Percentiles rank a stretch among this genome's conserved stretches.
phyloP scores from a whole-genome alignment of 106 monocot genomes.

The Platanthera guangdongensis region DNA sequence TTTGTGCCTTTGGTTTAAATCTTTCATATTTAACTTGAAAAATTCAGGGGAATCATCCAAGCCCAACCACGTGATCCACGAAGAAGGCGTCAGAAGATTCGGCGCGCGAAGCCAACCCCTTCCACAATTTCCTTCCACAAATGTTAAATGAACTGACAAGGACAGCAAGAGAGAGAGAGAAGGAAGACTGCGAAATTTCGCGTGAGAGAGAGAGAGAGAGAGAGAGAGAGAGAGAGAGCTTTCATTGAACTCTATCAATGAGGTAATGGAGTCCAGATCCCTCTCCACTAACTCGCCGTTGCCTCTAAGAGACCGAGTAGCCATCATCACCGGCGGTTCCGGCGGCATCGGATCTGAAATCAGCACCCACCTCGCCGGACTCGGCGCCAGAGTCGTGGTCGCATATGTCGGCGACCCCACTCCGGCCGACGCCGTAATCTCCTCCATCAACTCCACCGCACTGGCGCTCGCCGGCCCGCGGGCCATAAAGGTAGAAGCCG shows the following conservation, averaged over 20 bases:
- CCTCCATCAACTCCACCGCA: neutral
- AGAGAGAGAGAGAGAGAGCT: neutral
- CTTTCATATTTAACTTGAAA: no score
- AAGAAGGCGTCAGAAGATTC: no score
- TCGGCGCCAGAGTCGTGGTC: conserved; percentile 14
- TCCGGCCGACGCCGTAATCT: neutral
- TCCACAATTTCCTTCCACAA: neutral
- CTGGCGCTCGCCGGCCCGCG: neutral
- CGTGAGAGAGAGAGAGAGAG: neutral
- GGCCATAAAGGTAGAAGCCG: conserved; percentile 14
- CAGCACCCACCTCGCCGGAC: conserved; percentile 18
- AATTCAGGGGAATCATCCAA: no score
- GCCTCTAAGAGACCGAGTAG: conserved; percentile 8
- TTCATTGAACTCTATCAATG: neutral
- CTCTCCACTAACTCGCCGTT: no score
- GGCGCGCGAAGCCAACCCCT: neutral
- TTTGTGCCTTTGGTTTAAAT: no score
- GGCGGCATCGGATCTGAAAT: conserved; percentile 22
- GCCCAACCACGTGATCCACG: neutral
- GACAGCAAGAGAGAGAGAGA: neutral
- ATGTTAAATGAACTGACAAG: no score
- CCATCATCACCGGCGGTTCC: conserved; percentile 17
- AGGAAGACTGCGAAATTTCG: neutral
- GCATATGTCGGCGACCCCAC: conserved; percentile 15
- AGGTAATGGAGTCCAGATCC: neutral